Base-by-base conservation (phyloP, 2,329 filamentous ascomycete genomes). In the Byssochlamys sp. region DNA sequence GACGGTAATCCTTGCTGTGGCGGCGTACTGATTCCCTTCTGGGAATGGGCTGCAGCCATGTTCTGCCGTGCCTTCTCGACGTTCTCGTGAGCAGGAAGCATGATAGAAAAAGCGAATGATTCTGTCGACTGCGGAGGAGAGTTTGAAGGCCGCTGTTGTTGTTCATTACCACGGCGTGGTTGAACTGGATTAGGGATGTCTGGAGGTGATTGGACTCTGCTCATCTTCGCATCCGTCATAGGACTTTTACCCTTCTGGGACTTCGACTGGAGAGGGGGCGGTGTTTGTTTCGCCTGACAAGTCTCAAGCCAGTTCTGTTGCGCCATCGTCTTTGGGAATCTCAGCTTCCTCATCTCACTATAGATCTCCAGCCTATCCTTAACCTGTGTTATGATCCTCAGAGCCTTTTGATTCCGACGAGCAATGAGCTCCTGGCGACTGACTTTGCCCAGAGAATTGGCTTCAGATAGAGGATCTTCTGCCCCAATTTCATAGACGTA, bases 401-500 rank as follows among this genome's bases (percentile, higher is more conserved):
- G 73, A 10, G 79, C 80, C 67, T 90, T 90, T 50, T 82, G 75
- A 19, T 79, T 75, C 2, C 78, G 78, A 29, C 62, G 61, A 29
- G 57, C 59, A 14, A 66, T 57, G 7, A 66, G 57, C 12, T 63
- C 59, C 29, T 59, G 57, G 10, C 62, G 56, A 25, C 57, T 61
- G 29, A 57, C 29, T 19, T 55, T 56, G 48, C 39, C n/a, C n/a
- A 29, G 25, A 24, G 35, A 53, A 5, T 56, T 53, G 12, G 52
- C 24, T n/a, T 51, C 56, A 39, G 11, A 79, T 70, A 49, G 82
- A 69, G 33, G 76, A 69, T 4, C 77, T 67, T 31, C 86, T 79
- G 28, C 85, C 74, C 58, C 55, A 11, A 58, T 53, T 54, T 84
- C 81, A 67, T 89, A 91, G 26, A 88, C 84, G 66, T 84, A 90